These are phyloP conservation scores for Groenewaldozyma sp. DNA, from an alignment of 1,139 yeast genomes.

Conservation along the genomic window DNA sequence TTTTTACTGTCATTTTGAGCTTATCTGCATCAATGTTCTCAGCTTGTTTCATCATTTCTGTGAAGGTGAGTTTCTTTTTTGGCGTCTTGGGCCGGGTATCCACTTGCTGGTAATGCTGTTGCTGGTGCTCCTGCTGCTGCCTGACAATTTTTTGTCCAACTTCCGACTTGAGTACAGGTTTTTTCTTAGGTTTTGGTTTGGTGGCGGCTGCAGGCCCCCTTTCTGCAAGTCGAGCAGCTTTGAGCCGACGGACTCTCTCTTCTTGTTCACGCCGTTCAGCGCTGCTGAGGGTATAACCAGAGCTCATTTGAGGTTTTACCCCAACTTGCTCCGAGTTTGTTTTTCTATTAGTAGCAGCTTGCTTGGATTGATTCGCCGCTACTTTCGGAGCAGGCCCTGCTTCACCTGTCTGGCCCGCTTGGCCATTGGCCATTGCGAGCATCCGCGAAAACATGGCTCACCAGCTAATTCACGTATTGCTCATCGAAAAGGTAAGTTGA, in stretches of 20 bases:
- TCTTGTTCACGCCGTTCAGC: constrained; percentile 21
- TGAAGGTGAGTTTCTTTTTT: constrained; percentile 26
- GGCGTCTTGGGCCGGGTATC: too few relatives aligned
- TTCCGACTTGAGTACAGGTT: neutral
- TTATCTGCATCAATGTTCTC: constrained; percentile 28
- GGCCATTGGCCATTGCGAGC: constrained; percentile 17
- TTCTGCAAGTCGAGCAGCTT: constrained; percentile 22
- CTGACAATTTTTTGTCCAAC: constrained; percentile 8
- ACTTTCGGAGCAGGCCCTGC: too few relatives aligned
- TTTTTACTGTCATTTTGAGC: constrained; percentile 29
- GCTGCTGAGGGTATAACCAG: constrained; percentile 7
- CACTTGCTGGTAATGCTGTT: constrained; percentile 4
- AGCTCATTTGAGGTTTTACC: too few relatives aligned
- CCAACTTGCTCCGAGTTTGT: too few relatives aligned
- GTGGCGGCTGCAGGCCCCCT: too few relatives aligned
- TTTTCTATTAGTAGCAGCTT: too few relatives aligned
- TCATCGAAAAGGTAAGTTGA: too few relatives aligned
- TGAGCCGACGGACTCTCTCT: constrained; percentile 22
- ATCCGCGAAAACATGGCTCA: constrained; percentile 22
- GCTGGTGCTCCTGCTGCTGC: constrained; percentile 4
- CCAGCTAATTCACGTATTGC: too few relatives aligned
- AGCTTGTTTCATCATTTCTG: constrained; percentile 33
- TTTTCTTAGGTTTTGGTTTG: constrained; percentile 3
- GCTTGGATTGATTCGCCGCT: too few relatives aligned
- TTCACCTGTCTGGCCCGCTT: too few relatives aligned